Evolutionary conservation across 306 rosid species (phyloP).

Genomic region (Castanospermum australe): DNA sequence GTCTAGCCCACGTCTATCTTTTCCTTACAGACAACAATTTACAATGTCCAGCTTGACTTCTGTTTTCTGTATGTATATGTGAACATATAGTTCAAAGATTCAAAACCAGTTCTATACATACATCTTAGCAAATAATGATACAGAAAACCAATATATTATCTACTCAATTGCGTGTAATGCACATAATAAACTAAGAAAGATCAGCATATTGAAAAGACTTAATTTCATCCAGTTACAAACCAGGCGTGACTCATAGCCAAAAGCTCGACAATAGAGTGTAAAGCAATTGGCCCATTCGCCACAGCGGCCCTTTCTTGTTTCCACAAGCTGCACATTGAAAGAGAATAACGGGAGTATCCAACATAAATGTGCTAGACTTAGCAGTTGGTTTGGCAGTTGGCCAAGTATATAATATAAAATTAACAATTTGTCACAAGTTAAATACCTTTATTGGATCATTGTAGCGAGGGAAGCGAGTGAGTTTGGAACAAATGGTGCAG

Average conservation of each 20-base stretch:
- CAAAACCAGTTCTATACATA: not conserved
- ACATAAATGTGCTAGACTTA: slow-evolving; percentile 22
- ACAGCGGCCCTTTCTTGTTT: slow-evolving; percentile 93
- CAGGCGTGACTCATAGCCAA: slow-evolving; percentile 89
- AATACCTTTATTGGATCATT: slow-evolving; percentile 84
- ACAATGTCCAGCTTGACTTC: not conserved
- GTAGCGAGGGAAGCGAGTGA: slow-evolving; percentile 89
- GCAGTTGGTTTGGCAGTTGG: not conserved
- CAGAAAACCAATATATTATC: not conserved
- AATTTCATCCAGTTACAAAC: slow-evolving; percentile 46
- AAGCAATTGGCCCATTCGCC: slow-evolving; percentile 99
- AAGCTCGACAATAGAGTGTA: slow-evolving; percentile 87
- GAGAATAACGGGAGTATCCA: slow-evolving; percentile 5
- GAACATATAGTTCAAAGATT: slow-evolving; percentile 1
- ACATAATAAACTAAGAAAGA: slow-evolving; percentile 18
- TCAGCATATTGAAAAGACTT: slow-evolving; percentile 10
- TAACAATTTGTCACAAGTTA: not conserved
- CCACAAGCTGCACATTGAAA: slow-evolving; percentile 69
- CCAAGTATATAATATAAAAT: not conserved
- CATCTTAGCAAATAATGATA: not conserved
- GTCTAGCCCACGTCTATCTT: slow-evolving; percentile 12
- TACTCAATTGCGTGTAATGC: not conserved
- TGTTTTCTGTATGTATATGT: not conserved
- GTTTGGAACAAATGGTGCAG: slow-evolving; percentile 54
- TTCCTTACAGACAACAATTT: not conserved